A percentile compares a stretch with the other conserved stretches of the same genome.
These are phyloP conservation scores for Claviceps maximensis DNA, from an alignment of 2,329 filamentous ascomycete genomes.

Conservation along the genomic window DNA sequence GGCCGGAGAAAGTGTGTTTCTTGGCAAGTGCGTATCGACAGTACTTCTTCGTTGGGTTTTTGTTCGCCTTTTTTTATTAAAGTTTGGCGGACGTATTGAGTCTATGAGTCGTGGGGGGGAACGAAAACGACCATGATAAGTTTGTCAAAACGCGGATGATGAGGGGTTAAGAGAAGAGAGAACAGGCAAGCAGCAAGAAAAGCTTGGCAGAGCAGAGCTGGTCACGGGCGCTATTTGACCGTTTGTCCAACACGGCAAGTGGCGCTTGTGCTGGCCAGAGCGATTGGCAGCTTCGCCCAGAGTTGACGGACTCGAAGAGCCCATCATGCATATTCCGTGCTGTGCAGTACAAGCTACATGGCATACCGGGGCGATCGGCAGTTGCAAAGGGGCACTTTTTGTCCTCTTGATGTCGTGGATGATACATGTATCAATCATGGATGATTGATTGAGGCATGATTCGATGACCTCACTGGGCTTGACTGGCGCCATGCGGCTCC, in stretches of 20 bases:
- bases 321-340: neutral
- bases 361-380: conserved; percentile 6
- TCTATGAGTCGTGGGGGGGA: neutral
- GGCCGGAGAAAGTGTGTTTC: neutral
- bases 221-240: neutral
- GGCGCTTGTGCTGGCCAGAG: neutral
- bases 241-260: neutral
- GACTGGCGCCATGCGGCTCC: conserved; percentile 1
- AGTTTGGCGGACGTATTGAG: neutral
- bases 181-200: neutral
- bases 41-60: neutral
- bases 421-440: neutral
- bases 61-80: neutral
- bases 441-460: neutral
- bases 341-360: too few relatives aligned
- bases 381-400: conserved; percentile 1
- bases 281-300: neutral
- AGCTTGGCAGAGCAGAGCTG: neutral
- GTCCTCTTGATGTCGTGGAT: too few relatives aligned
- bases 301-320: neutral
- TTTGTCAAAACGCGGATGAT: neutral
- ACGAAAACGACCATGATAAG: neutral
- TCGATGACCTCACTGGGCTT: conserved; percentile 7
- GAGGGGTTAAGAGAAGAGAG: neutral
- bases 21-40: neutral